Conservation (phyloP, 2,329 filamentous ascomycete species). For the Beauveria varroae region DNA sequence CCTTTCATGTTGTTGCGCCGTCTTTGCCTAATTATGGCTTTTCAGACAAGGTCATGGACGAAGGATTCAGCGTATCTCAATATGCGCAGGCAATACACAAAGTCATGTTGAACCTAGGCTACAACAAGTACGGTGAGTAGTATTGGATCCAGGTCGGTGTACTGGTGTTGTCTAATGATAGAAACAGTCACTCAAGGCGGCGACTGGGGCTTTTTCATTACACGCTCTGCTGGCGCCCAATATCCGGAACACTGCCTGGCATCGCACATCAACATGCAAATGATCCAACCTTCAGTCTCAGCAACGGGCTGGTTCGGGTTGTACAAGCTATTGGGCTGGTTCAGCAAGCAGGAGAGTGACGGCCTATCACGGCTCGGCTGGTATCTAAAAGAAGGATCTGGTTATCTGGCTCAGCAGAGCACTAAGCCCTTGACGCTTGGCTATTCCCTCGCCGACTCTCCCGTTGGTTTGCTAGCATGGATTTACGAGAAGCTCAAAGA, state of each 20-base stretch:
- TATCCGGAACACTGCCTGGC: constrained; percentile 48
- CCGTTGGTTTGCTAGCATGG: constrained; percentile 66
- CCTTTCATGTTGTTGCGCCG: constrained; percentile 51
- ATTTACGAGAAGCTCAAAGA: constrained; percentile 74
- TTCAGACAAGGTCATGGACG: constrained; percentile 21
- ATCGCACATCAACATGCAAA: constrained; percentile 45
- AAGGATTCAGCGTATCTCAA: constrained; percentile 25
- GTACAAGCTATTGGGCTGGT: constrained; percentile 4
- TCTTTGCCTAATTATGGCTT: constrained; percentile 48
- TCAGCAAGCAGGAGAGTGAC: constrained; percentile 34
- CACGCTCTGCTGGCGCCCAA: constrained; percentile 48
- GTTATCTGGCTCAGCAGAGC: constrained; percentile 30
- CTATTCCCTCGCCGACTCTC: constrained; percentile 61
- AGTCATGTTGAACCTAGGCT: constrained; percentile 62
- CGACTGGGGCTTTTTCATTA: constrained; percentile 61
- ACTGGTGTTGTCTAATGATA: not conserved
- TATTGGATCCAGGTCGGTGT: not conserved
- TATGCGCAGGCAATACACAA: constrained; percentile 53
- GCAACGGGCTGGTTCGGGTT: constrained; percentile 38
- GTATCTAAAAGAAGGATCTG: constrained; percentile 48
- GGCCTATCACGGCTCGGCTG: constrained; percentile 46
- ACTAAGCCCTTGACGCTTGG: constrained; percentile 69
- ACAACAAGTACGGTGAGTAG: constrained; percentile 25
- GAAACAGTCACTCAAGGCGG: constrained; percentile 46
- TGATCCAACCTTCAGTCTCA: constrained; percentile 23